Conservation (phyloP, 305 asterid species). For the Striga hermonthica region DNA sequence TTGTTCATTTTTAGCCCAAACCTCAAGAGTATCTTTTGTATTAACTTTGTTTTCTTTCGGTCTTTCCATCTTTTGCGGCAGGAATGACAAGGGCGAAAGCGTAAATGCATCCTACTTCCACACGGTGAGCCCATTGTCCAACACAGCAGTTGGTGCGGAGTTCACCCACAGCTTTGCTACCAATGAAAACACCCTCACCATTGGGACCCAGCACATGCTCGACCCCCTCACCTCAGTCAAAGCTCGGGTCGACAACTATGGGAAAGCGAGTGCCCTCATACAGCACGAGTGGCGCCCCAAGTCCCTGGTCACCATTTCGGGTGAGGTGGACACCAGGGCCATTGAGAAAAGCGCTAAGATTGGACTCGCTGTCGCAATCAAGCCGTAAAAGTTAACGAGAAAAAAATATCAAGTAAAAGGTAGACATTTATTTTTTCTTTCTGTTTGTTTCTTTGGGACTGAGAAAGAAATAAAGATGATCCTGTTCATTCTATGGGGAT, state of each 20-base stretch:
- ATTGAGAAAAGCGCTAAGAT: conserved; percentile 85
- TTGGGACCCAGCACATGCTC: conserved; percentile 81
- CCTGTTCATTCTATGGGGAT: no score
- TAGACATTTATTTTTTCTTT: neutral
- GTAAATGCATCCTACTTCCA: conserved; percentile 80
- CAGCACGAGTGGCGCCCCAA: conserved; percentile 93
- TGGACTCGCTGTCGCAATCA: conserved; percentile 84
- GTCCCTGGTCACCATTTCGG: conserved; percentile 81
- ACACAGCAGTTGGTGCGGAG: conserved; percentile 93
- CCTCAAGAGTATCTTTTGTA: neutral
- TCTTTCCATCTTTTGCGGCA: conserved; percentile 28
- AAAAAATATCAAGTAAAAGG: neutral
- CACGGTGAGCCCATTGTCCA: conserved; percentile 69
- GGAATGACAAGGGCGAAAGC: conserved; percentile 77
- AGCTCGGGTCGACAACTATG: conserved; percentile 84
- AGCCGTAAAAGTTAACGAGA: conserved; percentile 49
- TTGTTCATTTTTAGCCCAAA: neutral
- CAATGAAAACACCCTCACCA: conserved; percentile 69
- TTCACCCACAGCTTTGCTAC: conserved; percentile 74
- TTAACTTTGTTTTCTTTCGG: neutral
- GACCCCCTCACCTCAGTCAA: conserved; percentile 78
- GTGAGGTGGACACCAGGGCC: conserved; percentile 93
- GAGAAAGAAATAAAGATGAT: no score
- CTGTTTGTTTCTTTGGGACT: neutral
- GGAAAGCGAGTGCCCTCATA: conserved; percentile 81